Evolutionary conservation across 345 rosid species (phyloP).

Genomic region (Acer campestre): DNA sequence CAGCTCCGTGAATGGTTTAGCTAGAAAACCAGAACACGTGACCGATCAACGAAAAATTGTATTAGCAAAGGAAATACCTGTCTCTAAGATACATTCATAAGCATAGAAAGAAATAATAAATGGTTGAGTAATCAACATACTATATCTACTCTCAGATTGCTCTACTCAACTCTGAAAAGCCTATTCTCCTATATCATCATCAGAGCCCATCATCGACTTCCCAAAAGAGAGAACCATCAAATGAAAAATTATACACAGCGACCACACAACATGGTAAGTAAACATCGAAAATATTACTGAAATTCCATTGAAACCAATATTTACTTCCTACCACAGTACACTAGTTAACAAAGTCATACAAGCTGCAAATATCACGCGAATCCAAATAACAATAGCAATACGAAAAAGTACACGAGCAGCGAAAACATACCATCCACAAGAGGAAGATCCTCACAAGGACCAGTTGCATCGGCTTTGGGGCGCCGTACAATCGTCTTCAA

Average conservation of each 20-base stretch:
- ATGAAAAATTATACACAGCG: not conserved
- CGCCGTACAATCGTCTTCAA: conserved; percentile 59
- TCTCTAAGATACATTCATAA: not conserved
- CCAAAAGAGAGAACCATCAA: not conserved
- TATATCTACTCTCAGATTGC: not conserved
- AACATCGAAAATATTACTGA: not conserved
- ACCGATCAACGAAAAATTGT: not conserved
- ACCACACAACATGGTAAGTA: not conserved
- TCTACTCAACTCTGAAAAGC: not conserved
- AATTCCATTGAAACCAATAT: not conserved
- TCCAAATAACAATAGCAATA: too few species aligned
- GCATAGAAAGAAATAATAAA: not conserved
- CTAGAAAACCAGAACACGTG: not conserved
- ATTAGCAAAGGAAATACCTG: not conserved
- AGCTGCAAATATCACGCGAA: not conserved
- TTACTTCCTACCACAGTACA: not conserved
- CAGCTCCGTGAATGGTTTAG: not conserved
- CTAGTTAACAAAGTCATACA: not conserved
- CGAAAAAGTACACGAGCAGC: not conserved
- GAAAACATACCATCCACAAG: conserved; percentile 72
- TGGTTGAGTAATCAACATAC: not conserved
- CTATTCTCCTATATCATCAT: not conserved
- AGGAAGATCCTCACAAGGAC: conserved; percentile 80
- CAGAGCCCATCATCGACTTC: not conserved
- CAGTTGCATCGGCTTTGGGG: conserved; percentile 63